phyloP scores from a whole-genome alignment of 805 yeast species.

The Yarrowia sp. region DNA sequence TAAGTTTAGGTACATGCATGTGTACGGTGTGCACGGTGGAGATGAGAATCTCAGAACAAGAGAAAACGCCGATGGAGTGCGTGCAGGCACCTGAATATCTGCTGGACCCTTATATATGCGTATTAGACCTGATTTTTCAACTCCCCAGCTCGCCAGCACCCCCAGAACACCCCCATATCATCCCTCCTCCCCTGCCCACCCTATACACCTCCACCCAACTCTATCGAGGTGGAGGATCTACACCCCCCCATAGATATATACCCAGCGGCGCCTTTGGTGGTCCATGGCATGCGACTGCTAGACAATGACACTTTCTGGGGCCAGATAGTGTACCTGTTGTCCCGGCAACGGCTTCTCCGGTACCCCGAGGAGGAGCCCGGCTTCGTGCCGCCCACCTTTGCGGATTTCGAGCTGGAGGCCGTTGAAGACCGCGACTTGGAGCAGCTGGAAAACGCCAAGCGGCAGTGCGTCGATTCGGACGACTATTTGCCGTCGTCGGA shows the following conservation, averaged over 20 bases:
- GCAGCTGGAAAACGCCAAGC: slow-evolving; percentile 31
- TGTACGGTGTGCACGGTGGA: slow-evolving; percentile 17
- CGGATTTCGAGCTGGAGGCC: background rate
- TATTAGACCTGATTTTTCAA: background rate
- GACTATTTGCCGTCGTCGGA: slow-evolving; percentile 19
- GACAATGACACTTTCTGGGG: slow-evolving; percentile 39
- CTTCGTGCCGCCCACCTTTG: slow-evolving; percentile 10
- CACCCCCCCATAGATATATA: slow-evolving; percentile 18
- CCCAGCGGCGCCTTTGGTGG: background rate
- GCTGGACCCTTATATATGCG: background rate
- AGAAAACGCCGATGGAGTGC: background rate
- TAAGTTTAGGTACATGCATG: slow-evolving; percentile 11
- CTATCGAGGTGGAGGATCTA: slow-evolving; percentile 37
- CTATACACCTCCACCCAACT: slow-evolving; percentile 34
- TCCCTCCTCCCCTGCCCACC: slow-evolving; percentile 1
- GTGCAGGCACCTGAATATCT: background rate
- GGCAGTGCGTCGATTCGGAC: slow-evolving; percentile 1
- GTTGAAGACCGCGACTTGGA: slow-evolving; percentile 19
- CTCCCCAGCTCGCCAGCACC: background rate
- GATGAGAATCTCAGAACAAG: background rate
- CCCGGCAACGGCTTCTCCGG: slow-evolving; percentile 3
- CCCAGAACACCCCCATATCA: background rate
- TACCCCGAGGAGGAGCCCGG: slow-evolving; percentile 38
- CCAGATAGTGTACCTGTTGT: slow-evolving; percentile 31
- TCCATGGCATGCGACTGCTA: slow-evolving; percentile 29